These are phyloP conservation scores for Phanerodontia chrysosporium DNA, from an alignment of 768 basidiomycete genomes.

Conservation along the genomic window DNA sequence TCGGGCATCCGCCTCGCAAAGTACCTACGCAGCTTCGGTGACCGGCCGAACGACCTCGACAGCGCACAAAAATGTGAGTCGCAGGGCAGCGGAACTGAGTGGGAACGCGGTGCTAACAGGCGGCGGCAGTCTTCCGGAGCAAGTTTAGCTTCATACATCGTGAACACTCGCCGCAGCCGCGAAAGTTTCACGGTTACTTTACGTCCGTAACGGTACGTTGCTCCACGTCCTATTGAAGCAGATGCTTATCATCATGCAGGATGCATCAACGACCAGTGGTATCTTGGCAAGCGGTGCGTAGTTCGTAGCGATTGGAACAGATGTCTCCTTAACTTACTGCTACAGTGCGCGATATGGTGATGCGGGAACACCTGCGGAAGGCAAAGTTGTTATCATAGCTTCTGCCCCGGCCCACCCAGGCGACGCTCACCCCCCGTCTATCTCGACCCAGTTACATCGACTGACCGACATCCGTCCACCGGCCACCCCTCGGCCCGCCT, in stretches of 20 bases:
- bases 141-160: constrained; percentile 59
- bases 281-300: constrained; percentile 72
- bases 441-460: background rate
- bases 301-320: background rate
- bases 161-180: constrained; percentile 67
- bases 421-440: background rate
- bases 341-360: constrained; percentile 76
- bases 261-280: constrained; percentile 67
- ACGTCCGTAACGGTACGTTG: constrained; percentile 65
- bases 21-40: constrained; percentile 69
- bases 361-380: constrained; percentile 71
- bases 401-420: background rate
- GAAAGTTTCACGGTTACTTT: constrained; percentile 76
- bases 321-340: background rate
- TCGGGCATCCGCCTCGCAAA: constrained; percentile 61
- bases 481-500: no score
- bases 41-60: constrained; percentile 66
- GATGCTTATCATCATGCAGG: constrained; percentile 31
- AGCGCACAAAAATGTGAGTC: constrained; percentile 61
- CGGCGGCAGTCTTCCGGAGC: constrained; percentile 7
- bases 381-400: constrained; percentile 11
- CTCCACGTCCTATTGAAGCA: background rate
- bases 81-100: background rate
- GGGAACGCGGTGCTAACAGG: background rate
- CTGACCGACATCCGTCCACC: background rate